Percentiles rank a stretch among this genome's conserved stretches.
These are phyloP conservation scores for Cucurbita moschata DNA, from an alignment of 306 rosid genomes.

Conservation along the genomic window DNA sequence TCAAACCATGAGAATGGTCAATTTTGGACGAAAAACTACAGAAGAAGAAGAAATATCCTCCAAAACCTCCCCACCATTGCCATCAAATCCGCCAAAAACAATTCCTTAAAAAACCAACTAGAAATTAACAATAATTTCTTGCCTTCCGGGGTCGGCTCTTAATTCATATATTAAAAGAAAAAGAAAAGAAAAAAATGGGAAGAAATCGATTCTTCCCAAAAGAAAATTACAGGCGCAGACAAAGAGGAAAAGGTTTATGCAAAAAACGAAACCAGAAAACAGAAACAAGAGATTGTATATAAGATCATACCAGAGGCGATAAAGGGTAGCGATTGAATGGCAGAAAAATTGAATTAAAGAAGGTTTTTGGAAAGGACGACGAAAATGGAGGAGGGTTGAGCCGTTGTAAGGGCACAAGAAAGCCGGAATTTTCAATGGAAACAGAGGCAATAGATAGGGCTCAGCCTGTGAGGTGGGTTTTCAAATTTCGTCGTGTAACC, in stretches of 20 bases:
- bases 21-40: neutral
- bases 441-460: neutral
- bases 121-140: neutral
- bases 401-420: slow-evolving; percentile 5
- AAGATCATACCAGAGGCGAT: neutral
- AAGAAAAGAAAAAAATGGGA: neutral
- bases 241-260: neutral
- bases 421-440: neutral
- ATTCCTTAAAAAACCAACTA: neutral
- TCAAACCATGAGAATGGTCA: slow-evolving; percentile 4
- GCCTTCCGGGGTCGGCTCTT: neutral
- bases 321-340: neutral
- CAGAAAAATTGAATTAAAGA: neutral
- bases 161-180: too few species aligned
- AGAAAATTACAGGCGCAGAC: neutral
- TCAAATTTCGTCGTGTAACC: neutral
- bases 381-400: neutral
- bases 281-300: neutral
- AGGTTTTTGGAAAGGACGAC: neutral
- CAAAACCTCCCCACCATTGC: neutral
- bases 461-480: slow-evolving; percentile 1
- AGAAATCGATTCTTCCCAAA: neutral
- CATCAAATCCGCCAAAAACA: neutral
- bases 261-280: neutral
- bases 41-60: neutral